Conservation (phyloP, 140 eudicot species). For the Stevia rebaudiana region DNA sequence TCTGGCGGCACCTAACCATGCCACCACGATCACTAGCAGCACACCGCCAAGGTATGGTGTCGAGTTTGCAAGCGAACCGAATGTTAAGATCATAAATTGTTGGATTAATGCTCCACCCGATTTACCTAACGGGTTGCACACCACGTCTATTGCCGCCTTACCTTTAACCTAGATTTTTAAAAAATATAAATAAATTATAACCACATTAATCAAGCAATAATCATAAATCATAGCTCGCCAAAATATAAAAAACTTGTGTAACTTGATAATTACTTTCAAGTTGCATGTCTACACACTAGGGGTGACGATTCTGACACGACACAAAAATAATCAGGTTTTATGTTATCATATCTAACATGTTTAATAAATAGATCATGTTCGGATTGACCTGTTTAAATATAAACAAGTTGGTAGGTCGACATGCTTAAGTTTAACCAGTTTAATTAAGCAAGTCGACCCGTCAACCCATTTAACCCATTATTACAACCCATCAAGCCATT, state of each 20-base stretch:
- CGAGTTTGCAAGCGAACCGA: slow-evolving; percentile 95
- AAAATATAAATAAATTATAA: neutral
- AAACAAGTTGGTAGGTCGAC: too few species aligned
- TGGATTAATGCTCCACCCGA: slow-evolving; percentile 98
- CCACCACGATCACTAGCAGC: slow-evolving; percentile 72
- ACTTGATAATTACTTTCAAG: neutral
- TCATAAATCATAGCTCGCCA: too few species aligned
- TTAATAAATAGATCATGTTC: too few species aligned
- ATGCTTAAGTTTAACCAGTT: too few species aligned
- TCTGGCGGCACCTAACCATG: slow-evolving; percentile 89
- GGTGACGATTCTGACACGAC: too few species aligned
- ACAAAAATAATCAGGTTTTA: too few species aligned
- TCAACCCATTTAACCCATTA: too few species aligned
- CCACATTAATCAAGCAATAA: too few species aligned
- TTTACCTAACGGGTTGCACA: slow-evolving; percentile 95
- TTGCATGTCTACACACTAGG: neutral
- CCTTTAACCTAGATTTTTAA: slow-evolving; percentile 63
- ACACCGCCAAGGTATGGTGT: slow-evolving; percentile 98
- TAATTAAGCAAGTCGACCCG: too few species aligned
- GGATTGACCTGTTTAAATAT: too few species aligned
- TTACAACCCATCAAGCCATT: too few species aligned
- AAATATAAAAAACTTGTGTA: neutral
- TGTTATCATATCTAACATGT: too few species aligned
- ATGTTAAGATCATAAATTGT: slow-evolving; percentile 92
- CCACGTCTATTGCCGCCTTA: slow-evolving; percentile 95